phyloP scores from a whole-genome alignment of 495 filamentous ascomycete species.

The Tuber indicum region DNA sequence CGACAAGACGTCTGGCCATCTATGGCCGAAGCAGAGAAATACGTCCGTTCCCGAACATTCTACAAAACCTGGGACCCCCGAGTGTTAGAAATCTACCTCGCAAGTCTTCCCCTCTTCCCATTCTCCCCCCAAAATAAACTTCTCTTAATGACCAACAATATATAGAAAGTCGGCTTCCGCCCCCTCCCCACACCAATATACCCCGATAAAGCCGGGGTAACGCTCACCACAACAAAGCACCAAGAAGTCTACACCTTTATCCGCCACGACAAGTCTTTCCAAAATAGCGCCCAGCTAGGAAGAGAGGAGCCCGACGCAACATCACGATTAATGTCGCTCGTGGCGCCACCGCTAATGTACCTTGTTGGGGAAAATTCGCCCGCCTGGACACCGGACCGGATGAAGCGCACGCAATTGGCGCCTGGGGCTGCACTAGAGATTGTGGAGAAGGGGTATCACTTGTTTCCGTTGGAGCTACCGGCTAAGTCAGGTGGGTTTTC shows the following conservation, averaged over 20 bases:
- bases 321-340: slow-evolving; percentile 57
- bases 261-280: slow-evolving; percentile 40
- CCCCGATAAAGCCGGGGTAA: slow-evolving; percentile 46
- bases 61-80: slow-evolving; percentile 68
- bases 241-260: slow-evolving; percentile 56
- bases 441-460: slow-evolving; percentile 64
- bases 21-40: slow-evolving; percentile 54
- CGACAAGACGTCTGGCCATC: slow-evolving; percentile 69
- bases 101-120: not conserved
- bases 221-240: slow-evolving; percentile 59
- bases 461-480: slow-evolving; percentile 76
- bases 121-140: not conserved
- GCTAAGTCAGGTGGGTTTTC: slow-evolving; percentile 47
- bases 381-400: slow-evolving; percentile 52
- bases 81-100: slow-evolving; percentile 59
- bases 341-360: slow-evolving; percentile 77
- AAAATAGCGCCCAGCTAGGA: slow-evolving; percentile 55
- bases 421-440: slow-evolving; percentile 59
- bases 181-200: slow-evolving; percentile 56
- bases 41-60: slow-evolving; percentile 58
- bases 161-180: slow-evolving; percentile 55
- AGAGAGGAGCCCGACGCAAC: slow-evolving; percentile 54
- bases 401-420: slow-evolving; percentile 56
- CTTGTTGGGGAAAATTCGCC: slow-evolving; percentile 64
- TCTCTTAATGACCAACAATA: slow-evolving; percentile 1